Evolutionary conservation across 495 filamentous ascomycete genomes (phyloP).

Genomic region (Talaromyces nanjingensis): DNA sequence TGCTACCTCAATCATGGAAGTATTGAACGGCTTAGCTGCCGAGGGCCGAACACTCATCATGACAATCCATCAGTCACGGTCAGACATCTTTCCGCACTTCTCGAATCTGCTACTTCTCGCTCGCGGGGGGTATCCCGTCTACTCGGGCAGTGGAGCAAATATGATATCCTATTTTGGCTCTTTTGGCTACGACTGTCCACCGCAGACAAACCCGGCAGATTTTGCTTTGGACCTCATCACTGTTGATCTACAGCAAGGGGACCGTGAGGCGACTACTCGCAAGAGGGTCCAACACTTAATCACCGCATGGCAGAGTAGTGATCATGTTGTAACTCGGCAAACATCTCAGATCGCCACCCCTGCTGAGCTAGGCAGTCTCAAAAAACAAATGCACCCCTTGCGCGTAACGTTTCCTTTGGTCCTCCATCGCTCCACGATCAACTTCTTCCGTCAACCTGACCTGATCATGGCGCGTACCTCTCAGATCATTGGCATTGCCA

Average conservation of each 20-base stretch:
- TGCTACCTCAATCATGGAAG: constrained; percentile 65
- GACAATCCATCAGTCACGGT: constrained; percentile 70
- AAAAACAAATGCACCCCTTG: constrained; percentile 54
- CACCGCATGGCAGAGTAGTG: constrained; percentile 24
- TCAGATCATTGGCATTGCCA: constrained; percentile 59
- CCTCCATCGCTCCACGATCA: constrained; percentile 55
- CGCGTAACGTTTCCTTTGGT: constrained; percentile 55
- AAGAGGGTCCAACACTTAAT: constrained; percentile 54
- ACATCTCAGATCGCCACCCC: constrained; percentile 50
- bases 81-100: constrained; percentile 63
- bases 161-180: constrained; percentile 59
- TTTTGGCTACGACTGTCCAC: constrained; percentile 55
- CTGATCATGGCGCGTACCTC: constrained; percentile 57
- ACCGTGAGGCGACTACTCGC: constrained; percentile 50
- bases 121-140: constrained; percentile 58
- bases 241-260: constrained; percentile 57
- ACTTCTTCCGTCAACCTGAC: constrained; percentile 58
- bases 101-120: constrained; percentile 63
- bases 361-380: constrained; percentile 60
- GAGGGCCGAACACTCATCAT: constrained; percentile 68
- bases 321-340: constrained; percentile 16
- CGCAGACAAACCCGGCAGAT: constrained; percentile 65
- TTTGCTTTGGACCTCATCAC: constrained; percentile 72
- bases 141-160: constrained; percentile 53
- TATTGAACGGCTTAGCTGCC: constrained; percentile 58